A percentile compares a stretch with the other conserved stretches of the same genome.
These are phyloP conservation scores for Tinospora cordifolia DNA, from an alignment of 164 flowering plant genomes.

Conservation along the genomic window DNA sequence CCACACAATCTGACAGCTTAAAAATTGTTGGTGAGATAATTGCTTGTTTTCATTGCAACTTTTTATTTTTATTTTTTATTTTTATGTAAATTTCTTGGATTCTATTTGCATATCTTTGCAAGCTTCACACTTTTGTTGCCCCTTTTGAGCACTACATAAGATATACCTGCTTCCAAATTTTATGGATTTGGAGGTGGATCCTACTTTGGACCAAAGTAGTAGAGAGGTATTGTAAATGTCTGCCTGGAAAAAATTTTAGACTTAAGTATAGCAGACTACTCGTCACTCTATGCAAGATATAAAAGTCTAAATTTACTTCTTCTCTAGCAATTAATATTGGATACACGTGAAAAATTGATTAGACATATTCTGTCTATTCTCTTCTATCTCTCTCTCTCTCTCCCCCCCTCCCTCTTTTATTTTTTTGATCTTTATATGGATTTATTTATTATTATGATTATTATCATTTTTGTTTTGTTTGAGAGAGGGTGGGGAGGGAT, in stretches of 20 bases:
- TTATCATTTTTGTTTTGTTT: too few relatives aligned
- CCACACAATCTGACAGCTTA: neutral
- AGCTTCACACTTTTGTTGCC: neutral
- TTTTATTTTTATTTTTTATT: neutral
- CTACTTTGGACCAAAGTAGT: neutral
- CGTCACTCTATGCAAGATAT: neutral
- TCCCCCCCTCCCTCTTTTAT: neutral
- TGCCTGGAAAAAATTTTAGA: neutral
- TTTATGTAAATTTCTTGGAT: too few relatives aligned
- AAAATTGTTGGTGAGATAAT: neutral
- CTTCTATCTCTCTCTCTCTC: neutral
- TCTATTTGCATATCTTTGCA: neutral
- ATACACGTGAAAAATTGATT: neutral
- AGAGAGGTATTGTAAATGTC: neutral
- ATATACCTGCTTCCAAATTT: neutral
- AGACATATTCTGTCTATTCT: neutral
- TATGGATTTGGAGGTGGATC: constrained; percentile 1
- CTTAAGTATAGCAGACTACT: neutral
- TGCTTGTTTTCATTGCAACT: neutral
- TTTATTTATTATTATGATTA: too few relatives aligned
- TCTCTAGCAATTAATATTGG: neutral
- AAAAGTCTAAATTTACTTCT: neutral
- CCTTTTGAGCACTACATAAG: neutral
- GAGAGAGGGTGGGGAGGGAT: neutral
- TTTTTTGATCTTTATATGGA: too few relatives aligned